Evolutionary conservation across 139 green algal genomes (phyloP).

Genomic region (Asterochloris erici): DNA sequence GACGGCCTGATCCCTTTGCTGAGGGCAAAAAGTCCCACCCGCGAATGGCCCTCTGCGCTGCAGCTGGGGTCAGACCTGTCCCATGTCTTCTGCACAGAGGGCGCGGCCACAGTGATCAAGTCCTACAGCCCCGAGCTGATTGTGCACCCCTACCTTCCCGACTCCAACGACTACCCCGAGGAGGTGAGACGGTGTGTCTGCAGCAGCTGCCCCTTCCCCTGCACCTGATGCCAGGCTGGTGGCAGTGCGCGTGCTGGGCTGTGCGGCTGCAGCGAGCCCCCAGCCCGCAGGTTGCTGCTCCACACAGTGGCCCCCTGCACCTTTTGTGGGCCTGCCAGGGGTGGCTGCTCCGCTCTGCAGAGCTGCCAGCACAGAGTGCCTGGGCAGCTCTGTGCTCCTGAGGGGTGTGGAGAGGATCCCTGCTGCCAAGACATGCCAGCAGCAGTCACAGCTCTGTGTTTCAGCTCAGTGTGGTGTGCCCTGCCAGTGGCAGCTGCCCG

Average conservation of each 20-base stretch:
- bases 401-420: too few species aligned
- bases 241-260: not conserved
- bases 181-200: not conserved
- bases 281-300: not conserved
- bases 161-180: constrained; percentile 27
- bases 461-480: too few species aligned
- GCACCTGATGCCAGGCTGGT: too few species aligned
- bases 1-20: not conserved
- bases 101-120: constrained; percentile 88
- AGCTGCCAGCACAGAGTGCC: too few species aligned
- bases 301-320: too few species aligned
- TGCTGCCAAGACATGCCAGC: too few species aligned
- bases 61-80: constrained; percentile 84
- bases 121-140: constrained; percentile 93
- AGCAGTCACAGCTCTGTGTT: too few species aligned
- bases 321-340: too few species aligned
- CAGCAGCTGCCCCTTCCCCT: not conserved
- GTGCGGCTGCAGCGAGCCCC: not conserved
- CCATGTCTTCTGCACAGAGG: constrained; percentile 87
- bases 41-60: not conserved
- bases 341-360: too few species aligned
- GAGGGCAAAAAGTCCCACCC: not conserved
- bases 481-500: too few species aligned
- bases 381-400: too few species aligned
- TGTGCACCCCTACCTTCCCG: constrained; percentile 83